These are phyloP conservation scores for Leccinum incarnatum DNA, from an alignment of 768 basidiomycete genomes.

Conservation along the genomic window DNA sequence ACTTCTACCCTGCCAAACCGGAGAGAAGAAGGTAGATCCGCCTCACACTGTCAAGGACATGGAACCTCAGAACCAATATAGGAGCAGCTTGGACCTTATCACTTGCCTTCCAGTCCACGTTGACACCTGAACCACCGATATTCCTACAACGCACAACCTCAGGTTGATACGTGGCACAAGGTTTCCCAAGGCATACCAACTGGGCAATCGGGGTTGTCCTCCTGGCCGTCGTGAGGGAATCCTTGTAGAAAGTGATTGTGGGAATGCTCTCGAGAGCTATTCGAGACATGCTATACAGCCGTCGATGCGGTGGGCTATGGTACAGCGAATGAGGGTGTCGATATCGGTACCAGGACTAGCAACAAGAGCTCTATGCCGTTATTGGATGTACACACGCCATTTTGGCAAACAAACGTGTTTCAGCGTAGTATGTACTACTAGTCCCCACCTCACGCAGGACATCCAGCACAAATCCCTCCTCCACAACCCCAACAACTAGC, in stretches of 20 bases:
- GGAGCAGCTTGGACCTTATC: neutral
- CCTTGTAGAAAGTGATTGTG: slow-evolving; percentile 77
- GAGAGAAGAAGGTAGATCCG: slow-evolving; percentile 79
- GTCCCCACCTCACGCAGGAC: slow-evolving; percentile 41
- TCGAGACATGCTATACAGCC: slow-evolving; percentile 51
- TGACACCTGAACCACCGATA: slow-evolving; percentile 70
- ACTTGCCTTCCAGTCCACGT: slow-evolving; percentile 89
- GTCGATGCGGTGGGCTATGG: neutral
- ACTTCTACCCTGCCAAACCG: slow-evolving; percentile 85
- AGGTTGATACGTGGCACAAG: slow-evolving; percentile 76
- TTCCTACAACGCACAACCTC: slow-evolving; percentile 85
- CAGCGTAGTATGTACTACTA: neutral
- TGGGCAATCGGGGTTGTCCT: slow-evolving; percentile 72
- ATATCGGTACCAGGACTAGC: neutral
- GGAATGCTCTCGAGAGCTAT: slow-evolving; percentile 70
- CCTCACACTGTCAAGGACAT: slow-evolving; percentile 64
- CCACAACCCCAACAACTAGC: slow-evolving; percentile 87
- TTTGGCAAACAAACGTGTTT: neutral
- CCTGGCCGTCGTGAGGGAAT: slow-evolving; percentile 58
- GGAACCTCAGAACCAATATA: slow-evolving; percentile 8
- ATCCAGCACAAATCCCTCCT: slow-evolving; percentile 70
- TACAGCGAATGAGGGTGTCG: neutral
- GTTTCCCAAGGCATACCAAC: slow-evolving; percentile 73
- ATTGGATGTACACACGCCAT: slow-evolving; percentile 7
- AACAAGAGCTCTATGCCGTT: slow-evolving; percentile 8